Percentiles rank a stretch among this genome's conserved stretches.
These are phyloP conservation scores for Pythium apleroticum DNA, from an alignment of 352 stramenopile species.

Conservation along the genomic window DNA sequence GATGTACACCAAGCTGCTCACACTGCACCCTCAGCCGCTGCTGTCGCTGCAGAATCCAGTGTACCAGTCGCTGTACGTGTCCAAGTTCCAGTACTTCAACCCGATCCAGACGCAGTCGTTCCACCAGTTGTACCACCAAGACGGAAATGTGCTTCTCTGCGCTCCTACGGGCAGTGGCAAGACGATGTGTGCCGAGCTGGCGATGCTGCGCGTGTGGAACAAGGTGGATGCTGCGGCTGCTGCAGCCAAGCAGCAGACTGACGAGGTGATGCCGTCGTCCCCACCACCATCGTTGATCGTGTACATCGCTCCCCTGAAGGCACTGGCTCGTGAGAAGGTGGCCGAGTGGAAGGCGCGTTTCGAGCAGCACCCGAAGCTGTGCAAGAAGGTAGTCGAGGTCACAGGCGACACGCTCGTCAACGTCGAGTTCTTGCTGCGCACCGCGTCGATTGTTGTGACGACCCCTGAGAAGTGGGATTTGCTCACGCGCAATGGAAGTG, in stretches of 20 bases:
- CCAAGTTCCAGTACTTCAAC: slow-evolving; percentile 88
- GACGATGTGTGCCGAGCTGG: slow-evolving; percentile 96
- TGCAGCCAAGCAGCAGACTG: slow-evolving; percentile 32
- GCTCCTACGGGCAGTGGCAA: slow-evolving; percentile 97
- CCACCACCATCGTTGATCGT: slow-evolving; percentile 76
- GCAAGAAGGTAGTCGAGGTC: slow-evolving; percentile 95
- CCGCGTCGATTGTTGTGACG: slow-evolving; percentile 96
- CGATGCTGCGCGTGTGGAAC: slow-evolving; percentile 95
- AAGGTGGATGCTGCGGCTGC: slow-evolving; percentile 18
- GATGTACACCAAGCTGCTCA: slow-evolving; percentile 90
- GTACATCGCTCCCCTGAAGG: slow-evolving; percentile 98
- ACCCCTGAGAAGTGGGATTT: slow-evolving; percentile 99
- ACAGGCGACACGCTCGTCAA: slow-evolving; percentile 97
- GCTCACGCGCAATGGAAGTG: slow-evolving; percentile 90
- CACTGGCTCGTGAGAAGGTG: slow-evolving; percentile 95
- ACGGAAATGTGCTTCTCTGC: slow-evolving; percentile 95
- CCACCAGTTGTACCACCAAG: slow-evolving; percentile 96
- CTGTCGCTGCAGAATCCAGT: slow-evolving; percentile 89
- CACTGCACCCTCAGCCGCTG: slow-evolving; percentile 94
- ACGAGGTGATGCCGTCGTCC: not conserved
- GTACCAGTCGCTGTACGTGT: slow-evolving; percentile 92
- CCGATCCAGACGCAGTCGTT: slow-evolving; percentile 99
- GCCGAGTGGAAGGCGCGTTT: slow-evolving; percentile 96
- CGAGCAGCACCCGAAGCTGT: slow-evolving; percentile 72
- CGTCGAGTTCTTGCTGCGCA: slow-evolving; percentile 81